phyloP scores from a whole-genome alignment of 2,329 filamentous ascomycete genomes.

The Aureobasidium lini region DNA sequence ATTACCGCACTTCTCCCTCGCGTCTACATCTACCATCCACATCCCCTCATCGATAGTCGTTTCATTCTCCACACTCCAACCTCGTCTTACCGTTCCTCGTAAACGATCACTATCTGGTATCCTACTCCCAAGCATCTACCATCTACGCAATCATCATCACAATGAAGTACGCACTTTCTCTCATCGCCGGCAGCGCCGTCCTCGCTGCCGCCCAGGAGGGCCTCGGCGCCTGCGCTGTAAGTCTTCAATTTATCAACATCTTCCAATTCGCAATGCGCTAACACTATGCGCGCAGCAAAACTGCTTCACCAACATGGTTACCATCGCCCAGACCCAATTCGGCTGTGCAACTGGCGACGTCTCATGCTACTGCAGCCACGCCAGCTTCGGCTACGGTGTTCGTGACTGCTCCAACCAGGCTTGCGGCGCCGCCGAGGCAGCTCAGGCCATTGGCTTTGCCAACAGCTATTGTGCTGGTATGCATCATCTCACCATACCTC shows the following conservation, averaged over 20 bases:
- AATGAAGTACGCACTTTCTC: constrained; percentile 28
- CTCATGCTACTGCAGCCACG: constrained; percentile 29
- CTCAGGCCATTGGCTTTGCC: constrained; percentile 27
- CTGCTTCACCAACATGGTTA: constrained; percentile 32
- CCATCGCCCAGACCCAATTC: constrained; percentile 22
- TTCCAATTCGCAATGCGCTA: neutral
- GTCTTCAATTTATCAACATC: constrained; percentile 14
- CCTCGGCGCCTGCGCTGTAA: constrained; percentile 30
- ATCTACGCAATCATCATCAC: constrained; percentile 18
- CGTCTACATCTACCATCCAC: constrained; percentile 2
- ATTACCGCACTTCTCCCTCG: neutral
- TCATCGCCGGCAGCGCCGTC: constrained; percentile 26
- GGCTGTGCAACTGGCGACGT: constrained; percentile 27
- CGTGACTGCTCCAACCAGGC: constrained; percentile 32
- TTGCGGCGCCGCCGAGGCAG: constrained; percentile 22
- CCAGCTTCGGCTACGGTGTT: constrained; percentile 32
- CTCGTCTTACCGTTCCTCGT: constrained; percentile 1
- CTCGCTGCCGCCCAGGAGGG: constrained; percentile 27
- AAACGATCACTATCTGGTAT: constrained; percentile 9
- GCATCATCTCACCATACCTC: neutral
- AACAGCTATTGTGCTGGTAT: constrained; percentile 24
- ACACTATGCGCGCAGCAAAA: constrained; percentile 21
- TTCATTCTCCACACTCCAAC: constrained; percentile 9
- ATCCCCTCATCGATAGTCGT: constrained; percentile 2
- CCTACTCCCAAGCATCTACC: constrained; percentile 4